Evolutionary conservation across 1,284 basidiomycete genomes (phyloP).

Genomic region (Ustilago curta): DNA sequence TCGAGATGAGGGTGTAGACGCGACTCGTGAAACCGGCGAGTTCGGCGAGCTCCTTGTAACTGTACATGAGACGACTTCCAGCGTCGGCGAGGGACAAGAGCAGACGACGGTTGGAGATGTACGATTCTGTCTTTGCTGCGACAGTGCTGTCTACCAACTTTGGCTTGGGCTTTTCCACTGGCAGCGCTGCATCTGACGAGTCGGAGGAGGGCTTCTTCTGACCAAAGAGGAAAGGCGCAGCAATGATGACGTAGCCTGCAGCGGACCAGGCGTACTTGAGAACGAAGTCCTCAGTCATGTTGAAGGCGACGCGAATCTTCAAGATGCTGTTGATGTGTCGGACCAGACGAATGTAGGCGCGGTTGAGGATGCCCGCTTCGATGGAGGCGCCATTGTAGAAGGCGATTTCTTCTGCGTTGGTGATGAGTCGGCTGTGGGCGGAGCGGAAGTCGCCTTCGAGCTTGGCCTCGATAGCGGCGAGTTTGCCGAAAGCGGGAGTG

Average conservation of each 20-base stretch:
- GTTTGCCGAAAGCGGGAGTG: slow-evolving; percentile 91
- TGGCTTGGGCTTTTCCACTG: slow-evolving; percentile 13
- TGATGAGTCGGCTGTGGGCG: slow-evolving; percentile 86
- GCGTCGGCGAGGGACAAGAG: slow-evolving; percentile 93
- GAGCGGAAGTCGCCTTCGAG: slow-evolving; percentile 87
- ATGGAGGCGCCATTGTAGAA: slow-evolving; percentile 91
- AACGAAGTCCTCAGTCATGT: slow-evolving; percentile 68
- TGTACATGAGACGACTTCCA: slow-evolving; percentile 90
- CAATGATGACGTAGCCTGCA: slow-evolving; percentile 68
- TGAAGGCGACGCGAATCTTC: slow-evolving; percentile 75
- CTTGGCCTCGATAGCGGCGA: slow-evolving; percentile 88
- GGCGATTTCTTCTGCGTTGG: slow-evolving; percentile 93
- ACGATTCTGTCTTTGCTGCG: slow-evolving; percentile 77
- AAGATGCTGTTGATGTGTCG: slow-evolving; percentile 92
- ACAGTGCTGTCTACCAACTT: slow-evolving; percentile 64
- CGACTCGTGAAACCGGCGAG: slow-evolving; percentile 91
- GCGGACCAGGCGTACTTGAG: slow-evolving; percentile 69
- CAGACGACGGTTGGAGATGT: slow-evolving; percentile 88
- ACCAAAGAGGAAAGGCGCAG: slow-evolving; percentile 64
- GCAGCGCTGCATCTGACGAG: slow-evolving; percentile 71
- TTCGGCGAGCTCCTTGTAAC: slow-evolving; percentile 85
- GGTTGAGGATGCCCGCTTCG: slow-evolving; percentile 84
- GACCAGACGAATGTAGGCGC: slow-evolving; percentile 83
- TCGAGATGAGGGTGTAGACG: slow-evolving; percentile 87
- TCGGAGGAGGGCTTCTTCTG: slow-evolving; percentile 38